phyloP scores from a whole-genome alignment of 2,329 filamentous ascomycete species.

The Trichophyton rubrum region DNA sequence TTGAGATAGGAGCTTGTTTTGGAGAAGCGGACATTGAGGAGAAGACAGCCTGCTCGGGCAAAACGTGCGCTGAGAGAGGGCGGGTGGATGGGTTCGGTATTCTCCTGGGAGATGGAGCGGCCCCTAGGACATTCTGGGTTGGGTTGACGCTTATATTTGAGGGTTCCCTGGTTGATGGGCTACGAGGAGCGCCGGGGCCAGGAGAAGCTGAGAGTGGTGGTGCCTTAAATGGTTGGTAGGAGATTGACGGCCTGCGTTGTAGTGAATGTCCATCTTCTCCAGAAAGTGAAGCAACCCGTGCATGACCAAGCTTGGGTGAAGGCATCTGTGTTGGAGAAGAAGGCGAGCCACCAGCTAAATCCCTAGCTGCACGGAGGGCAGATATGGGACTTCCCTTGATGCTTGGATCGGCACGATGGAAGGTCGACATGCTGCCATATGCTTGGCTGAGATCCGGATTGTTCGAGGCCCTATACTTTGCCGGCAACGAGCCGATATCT shows the following conservation, averaged over 20 bases:
- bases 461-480: constrained; percentile 40
- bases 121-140: constrained; percentile 23
- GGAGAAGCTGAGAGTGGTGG: constrained; percentile 89
- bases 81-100: constrained; percentile 15
- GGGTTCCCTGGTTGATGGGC: constrained; percentile 14
- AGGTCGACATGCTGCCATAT: constrained; percentile 82
- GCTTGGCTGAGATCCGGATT: constrained; percentile 58
- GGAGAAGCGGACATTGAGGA: constrained; percentile 64
- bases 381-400: constrained; percentile 77
- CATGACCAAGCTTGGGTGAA: constrained; percentile 32
- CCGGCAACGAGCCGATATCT: constrained; percentile 65
- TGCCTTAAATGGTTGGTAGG: constrained; percentile 92
- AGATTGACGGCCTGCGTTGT: constrained; percentile 65
- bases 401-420: constrained; percentile 62
- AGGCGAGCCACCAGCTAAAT: constrained; percentile 35
- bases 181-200: constrained; percentile 29
- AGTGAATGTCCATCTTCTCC: constrained; percentile 38
- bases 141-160: background rate
- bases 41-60: constrained; percentile 49
- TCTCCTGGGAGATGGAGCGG: constrained; percentile 23
- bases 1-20: constrained; percentile 61
- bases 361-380: constrained; percentile 58
- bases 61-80: constrained; percentile 34
- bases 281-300: constrained; percentile 39
- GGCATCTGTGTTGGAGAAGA: constrained; percentile 40